Percentiles rank a stretch among this genome's conserved stretches.
These are phyloP conservation scores for Caulochytrium protostelioides DNA, from an alignment of 371 early-diverging fungal genomes.

Conservation along the genomic window DNA sequence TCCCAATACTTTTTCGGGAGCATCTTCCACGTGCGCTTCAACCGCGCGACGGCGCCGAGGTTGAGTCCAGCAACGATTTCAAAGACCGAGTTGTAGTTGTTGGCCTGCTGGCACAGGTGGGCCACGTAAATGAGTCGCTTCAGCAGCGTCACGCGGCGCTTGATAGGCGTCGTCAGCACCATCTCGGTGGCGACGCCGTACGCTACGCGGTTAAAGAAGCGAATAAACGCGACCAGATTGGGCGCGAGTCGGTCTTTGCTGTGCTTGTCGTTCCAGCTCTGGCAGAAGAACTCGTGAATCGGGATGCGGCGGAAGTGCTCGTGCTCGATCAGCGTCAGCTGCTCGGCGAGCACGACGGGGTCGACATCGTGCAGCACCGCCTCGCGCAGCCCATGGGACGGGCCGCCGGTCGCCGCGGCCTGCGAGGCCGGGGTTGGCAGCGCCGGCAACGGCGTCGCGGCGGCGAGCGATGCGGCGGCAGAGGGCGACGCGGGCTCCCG, in stretches of 20 bases:
- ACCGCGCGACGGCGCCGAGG: conserved; percentile 24
- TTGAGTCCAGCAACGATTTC: conserved; percentile 40
- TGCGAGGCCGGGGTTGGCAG: not conserved
- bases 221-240: conserved; percentile 23
- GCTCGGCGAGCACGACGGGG: conserved; percentile 23
- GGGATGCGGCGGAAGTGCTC: conserved; percentile 22
- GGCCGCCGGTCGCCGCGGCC: not conserved
- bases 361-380: conserved; percentile 11
- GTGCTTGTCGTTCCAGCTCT: conserved; percentile 15
- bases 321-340: conserved; percentile 41
- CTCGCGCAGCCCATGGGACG: not conserved
- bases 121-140: conserved; percentile 30
- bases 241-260: conserved; percentile 11
- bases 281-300: conserved; percentile 29
- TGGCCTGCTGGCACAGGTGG: conserved; percentile 24
- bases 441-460: not conserved
- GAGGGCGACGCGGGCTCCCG: no score
- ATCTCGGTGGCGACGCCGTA: conserved; percentile 30
- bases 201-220: conserved; percentile 38
- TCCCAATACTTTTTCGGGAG: conserved; percentile 19
- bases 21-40: conserved; percentile 23
- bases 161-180: conserved; percentile 12
- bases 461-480: no score
- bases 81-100: conserved; percentile 37
- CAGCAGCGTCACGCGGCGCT: conserved; percentile 20